Evolutionary conservation across 805 yeast species (phyloP).

Genomic region (Saccharomycopsis schoenii): DNA sequence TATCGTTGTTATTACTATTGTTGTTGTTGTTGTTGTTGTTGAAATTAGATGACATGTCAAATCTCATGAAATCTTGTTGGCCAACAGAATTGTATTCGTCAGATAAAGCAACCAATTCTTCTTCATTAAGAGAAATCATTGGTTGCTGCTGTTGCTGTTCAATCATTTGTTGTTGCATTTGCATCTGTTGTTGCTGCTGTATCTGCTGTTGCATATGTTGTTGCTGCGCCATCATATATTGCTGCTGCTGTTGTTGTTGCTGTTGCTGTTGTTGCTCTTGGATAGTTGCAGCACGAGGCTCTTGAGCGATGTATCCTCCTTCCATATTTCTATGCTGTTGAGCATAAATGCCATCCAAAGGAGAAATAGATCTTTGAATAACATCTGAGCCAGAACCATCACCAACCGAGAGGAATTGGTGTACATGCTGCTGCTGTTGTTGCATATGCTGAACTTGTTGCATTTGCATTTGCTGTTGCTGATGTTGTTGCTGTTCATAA

Average conservation of each 20-base stretch:
- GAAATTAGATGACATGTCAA: neutral
- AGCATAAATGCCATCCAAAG: constrained; percentile 14
- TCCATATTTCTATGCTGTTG: constrained; percentile 2
- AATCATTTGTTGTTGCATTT: constrained; percentile 8
- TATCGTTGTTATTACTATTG: constrained; percentile 1
- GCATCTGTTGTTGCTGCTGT: constrained; percentile 7
- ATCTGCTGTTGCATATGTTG: neutral
- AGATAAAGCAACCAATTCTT: constrained; percentile 17
- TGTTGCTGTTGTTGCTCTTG: neutral
- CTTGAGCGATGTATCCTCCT: constrained; percentile 10
- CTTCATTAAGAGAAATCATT: constrained; percentile 10
- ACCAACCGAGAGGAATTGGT: constrained; percentile 1
- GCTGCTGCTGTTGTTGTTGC: constrained; percentile 9
- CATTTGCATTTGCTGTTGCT: constrained; percentile 8
- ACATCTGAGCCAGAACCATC: constrained; percentile 1
- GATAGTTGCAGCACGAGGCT: constrained; percentile 5
- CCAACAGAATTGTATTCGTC: constrained; percentile 12
- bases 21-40: neutral
- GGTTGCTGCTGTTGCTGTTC: constrained; percentile 7
- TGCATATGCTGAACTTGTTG: constrained; percentile 17
- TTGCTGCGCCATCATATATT: constrained; percentile 10
- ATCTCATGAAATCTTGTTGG: neutral
- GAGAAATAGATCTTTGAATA: constrained; percentile 16
- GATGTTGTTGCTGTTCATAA: constrained; percentile 14
- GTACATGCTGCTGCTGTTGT: constrained; percentile 9